Base-by-base conservation (phyloP, 2,329 filamentous ascomycete species). In the Monosporascus ibericus region DNA sequence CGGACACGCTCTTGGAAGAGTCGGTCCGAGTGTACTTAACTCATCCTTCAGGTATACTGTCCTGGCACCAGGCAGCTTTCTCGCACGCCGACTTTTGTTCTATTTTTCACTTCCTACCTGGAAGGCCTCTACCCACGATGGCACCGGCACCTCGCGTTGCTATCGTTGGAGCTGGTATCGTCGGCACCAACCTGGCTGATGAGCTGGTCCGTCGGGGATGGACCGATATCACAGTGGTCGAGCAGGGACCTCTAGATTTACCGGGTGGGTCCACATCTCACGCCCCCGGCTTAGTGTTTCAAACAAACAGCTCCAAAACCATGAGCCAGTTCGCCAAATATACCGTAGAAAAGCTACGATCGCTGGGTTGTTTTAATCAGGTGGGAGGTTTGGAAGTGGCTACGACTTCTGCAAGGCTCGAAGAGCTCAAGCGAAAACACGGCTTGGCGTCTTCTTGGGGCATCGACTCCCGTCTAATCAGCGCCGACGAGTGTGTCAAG, bases 251-350 rank as follows among this genome's bases (percentile, higher is more conserved):
- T 3, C 64, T 86, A 57, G 69, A 73, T 53, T 78, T 85, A 75
- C 82, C 82, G 0, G 82, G 83, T 25, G 82, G 82, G 44, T 86
- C 83, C 27, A 85, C 83, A 6, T 85, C 82, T 6, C 82, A 86
- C 57, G 82, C 82, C 5, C 82, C 82, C 0, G 82, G 82, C 0
- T 72, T 86, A 3, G 82, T 86, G 0, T 86, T 84, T 59, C 82
- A 86, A 62, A 85, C 80, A 7, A 85, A 79, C 48, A 65, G 71
- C 1, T 81, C 76, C 47, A 81, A 77, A 63, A 78, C 77, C 0
- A 72, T 86, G 79, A 82, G 76, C 5, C 64, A 72, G 3, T 75
- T 86, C 49, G 83, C 82, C 2, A 74, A 73, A 46, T 86, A 86
- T 63, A 86, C 82, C 0, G 75, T 85, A 6, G 71, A 84, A 51